Evolutionary conservation across 2,329 filamentous ascomycete species (phyloP).

Genomic region (Diaporthe ampelina): DNA sequence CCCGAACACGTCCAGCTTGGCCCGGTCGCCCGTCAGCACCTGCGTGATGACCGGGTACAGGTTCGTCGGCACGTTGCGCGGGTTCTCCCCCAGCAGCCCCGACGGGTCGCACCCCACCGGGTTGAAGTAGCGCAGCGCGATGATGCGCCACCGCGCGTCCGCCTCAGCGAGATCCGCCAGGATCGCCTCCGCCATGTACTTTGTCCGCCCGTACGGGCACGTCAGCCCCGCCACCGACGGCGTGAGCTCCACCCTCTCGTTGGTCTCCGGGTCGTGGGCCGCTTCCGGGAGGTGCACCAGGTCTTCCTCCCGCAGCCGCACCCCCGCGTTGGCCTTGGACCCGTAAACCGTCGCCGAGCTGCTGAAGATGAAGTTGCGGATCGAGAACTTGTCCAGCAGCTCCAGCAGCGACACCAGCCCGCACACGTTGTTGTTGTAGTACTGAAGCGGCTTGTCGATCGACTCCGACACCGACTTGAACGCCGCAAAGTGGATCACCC

Average conservation of each 20-base stretch:
- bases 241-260: conserved; percentile 49
- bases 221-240: conserved; percentile 66
- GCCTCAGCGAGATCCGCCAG: conserved; percentile 72
- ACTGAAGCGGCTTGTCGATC: conserved; percentile 70
- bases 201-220: conserved; percentile 76
- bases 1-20: conserved; percentile 72
- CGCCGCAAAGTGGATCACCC: conserved; percentile 79
- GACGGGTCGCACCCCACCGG: conserved; percentile 76
- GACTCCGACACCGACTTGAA: conserved; percentile 77
- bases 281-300: conserved; percentile 66
- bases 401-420: conserved; percentile 72
- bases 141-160: conserved; percentile 73
- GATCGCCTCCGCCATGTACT: conserved; percentile 78
- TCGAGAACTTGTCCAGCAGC: conserved; percentile 69
- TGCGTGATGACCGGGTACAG: conserved; percentile 75
- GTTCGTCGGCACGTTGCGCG: conserved; percentile 72
- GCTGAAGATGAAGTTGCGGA: conserved; percentile 77
- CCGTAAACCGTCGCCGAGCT: conserved; percentile 79
- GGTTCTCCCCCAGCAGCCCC: conserved; percentile 74
- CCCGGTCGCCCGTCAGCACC: conserved; percentile 68
- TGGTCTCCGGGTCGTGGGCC: conserved; percentile 54
- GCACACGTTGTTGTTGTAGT: conserved; percentile 78
- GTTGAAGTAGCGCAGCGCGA: conserved; percentile 77
- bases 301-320: conserved; percentile 68
- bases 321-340: conserved; percentile 62